phyloP scores from a whole-genome alignment of 2,329 filamentous ascomycete genomes.

The Kalaharituber pfeilii region DNA sequence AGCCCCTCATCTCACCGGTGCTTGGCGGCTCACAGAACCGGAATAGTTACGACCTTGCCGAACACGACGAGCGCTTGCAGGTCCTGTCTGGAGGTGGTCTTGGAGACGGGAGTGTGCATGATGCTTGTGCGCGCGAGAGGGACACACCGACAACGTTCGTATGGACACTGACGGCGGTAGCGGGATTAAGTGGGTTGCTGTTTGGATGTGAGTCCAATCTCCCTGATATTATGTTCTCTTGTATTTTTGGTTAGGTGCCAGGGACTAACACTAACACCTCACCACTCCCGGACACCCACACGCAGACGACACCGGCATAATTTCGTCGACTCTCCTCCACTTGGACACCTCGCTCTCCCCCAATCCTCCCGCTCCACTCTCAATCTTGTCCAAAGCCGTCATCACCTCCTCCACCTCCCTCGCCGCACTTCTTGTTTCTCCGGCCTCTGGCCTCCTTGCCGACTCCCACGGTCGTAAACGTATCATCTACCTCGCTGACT shows the following conservation, averaged over 20 bases:
- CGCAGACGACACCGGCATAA: constrained; percentile 48
- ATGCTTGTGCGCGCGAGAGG: too few relatives aligned
- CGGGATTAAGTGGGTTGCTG: constrained; percentile 48
- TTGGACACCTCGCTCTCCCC: constrained; percentile 42
- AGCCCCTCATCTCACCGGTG: too few relatives aligned
- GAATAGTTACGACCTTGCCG: too few relatives aligned
- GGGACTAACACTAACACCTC: constrained; percentile 7
- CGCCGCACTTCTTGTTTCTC: constrained; percentile 46
- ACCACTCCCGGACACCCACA: constrained; percentile 1
- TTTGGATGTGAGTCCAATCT: constrained; percentile 42
- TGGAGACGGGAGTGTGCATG: too few relatives aligned
- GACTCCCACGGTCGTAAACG: constrained; percentile 43
- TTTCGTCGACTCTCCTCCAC: constrained; percentile 49
- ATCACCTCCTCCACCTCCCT: constrained; percentile 54
- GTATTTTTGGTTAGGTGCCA: constrained; percentile 1
- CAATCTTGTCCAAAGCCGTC: constrained; percentile 49
- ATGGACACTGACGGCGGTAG: constrained; percentile 45
- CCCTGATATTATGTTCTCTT: too few relatives aligned
- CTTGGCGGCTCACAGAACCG: too few relatives aligned
- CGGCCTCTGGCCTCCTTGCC: constrained; percentile 46
- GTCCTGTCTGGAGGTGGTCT: too few relatives aligned
- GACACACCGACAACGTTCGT: constrained; percentile 22
- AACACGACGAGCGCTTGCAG: too few relatives aligned
- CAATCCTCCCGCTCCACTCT: constrained; percentile 32
- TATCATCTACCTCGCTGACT: constrained; percentile 46